Conservation (phyloP, 495 filamentous ascomycete genomes). For the Pyrenula massariospora region DNA sequence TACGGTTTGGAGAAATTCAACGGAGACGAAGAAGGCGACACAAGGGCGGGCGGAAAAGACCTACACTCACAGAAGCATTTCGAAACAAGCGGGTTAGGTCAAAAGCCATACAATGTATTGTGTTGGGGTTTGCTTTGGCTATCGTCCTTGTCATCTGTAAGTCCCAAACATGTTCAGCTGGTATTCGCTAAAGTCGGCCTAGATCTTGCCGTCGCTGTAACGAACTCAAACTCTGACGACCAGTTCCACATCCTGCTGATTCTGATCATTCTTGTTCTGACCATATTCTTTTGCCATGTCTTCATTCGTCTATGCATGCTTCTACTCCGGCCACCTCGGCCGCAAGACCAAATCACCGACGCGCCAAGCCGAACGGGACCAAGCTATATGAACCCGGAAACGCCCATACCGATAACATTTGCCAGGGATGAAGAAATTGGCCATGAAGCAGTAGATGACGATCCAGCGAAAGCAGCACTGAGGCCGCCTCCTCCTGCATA, state of each 20-base stretch:
- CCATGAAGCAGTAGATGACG: constrained; percentile 2
- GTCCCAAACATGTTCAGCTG: constrained; percentile 9
- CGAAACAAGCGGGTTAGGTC: constrained; percentile 34
- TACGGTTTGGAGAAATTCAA: not conserved
- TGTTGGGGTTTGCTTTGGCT: constrained; percentile 41
- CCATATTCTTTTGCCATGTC: constrained; percentile 70
- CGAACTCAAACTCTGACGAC: constrained; percentile 35
- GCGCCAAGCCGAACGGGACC: constrained; percentile 28
- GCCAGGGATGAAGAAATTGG: constrained; percentile 51
- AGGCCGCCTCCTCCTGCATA: constrained; percentile 69
- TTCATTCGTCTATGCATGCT: constrained; percentile 62
- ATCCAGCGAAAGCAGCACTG: constrained; percentile 2
- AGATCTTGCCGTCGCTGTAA: constrained; percentile 62
- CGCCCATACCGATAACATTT: constrained; percentile 51
- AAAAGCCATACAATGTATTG: constrained; percentile 46
- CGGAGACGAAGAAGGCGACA: not conserved
- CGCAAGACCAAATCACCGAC: constrained; percentile 10
- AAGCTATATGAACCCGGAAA: constrained; percentile 47
- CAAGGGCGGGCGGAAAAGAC: not conserved
- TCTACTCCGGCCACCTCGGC: constrained; percentile 25
- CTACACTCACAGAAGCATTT: not conserved
- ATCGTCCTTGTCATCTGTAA: constrained; percentile 48
- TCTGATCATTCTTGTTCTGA: constrained; percentile 57
- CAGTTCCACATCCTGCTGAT: constrained; percentile 68
- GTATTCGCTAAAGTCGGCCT: constrained; percentile 7